Evolutionary conservation across 2,329 filamentous ascomycete genomes (phyloP).

Genomic region (Sarocladium oryzae): DNA sequence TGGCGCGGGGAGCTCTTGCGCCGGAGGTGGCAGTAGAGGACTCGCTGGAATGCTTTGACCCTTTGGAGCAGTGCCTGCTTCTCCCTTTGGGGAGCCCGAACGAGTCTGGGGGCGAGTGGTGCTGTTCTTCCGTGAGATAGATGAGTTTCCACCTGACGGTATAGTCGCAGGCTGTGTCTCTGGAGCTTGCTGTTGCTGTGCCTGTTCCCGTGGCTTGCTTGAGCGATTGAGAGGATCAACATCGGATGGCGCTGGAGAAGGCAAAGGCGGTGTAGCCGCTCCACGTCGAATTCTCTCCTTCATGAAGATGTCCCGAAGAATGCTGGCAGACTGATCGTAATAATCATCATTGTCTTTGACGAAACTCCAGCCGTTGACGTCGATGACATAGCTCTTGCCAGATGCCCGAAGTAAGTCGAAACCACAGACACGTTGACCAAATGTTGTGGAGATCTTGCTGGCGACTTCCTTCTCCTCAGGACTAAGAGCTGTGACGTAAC

Average conservation of each 20-base stretch:
- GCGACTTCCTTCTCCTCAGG: constrained; percentile 80
- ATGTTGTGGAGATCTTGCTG: constrained; percentile 80
- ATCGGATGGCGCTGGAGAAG: constrained; percentile 41
- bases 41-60: constrained; percentile 29
- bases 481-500: constrained; percentile 83
- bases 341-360: constrained; percentile 99
- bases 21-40: constrained; percentile 27
- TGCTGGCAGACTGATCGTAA: constrained; percentile 83
- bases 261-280: constrained; percentile 50
- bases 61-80: constrained; percentile 25
- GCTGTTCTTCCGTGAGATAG: constrained; percentile 15
- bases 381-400: constrained; percentile 92
- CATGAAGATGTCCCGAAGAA: constrained; percentile 82
- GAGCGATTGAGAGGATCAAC: constrained; percentile 32
- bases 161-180: constrained; percentile 11
- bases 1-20: constrained; percentile 6
- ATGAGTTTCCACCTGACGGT: neutral
- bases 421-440: constrained; percentile 91
- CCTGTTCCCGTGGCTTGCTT: constrained; percentile 34
- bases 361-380: constrained; percentile 99
- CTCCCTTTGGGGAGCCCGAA: constrained; percentile 26
- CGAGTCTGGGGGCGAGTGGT: constrained; percentile 18
- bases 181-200: constrained; percentile 4
- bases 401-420: constrained; percentile 87
- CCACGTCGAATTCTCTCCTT: constrained; percentile 64